Evolutionary conservation across 2,329 filamentous ascomycete genomes (phyloP).

Genomic region (Epichloe gansuensis): DNA sequence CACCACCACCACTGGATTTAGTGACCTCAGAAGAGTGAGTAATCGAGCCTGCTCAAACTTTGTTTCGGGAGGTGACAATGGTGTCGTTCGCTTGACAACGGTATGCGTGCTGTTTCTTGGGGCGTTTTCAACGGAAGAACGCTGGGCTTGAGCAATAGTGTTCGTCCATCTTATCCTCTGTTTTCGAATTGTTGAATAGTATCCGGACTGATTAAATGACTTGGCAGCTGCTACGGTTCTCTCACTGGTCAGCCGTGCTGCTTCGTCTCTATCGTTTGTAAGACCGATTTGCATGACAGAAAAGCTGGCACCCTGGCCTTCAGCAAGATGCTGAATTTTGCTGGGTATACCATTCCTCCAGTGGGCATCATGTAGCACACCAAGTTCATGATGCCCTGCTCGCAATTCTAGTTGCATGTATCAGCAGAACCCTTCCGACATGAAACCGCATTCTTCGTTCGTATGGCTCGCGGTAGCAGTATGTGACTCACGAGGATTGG

Average conservation of each 20-base stretch:
- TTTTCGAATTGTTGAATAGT: conserved; percentile 33
- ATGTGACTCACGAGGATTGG: not conserved
- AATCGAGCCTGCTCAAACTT: conserved; percentile 50
- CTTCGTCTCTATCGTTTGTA: conserved; percentile 35
- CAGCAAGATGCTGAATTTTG: conserved; percentile 48
- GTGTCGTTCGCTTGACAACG: conserved; percentile 4
- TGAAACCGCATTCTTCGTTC: not conserved
- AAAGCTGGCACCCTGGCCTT: conserved; percentile 47
- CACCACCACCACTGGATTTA: conserved; percentile 44
- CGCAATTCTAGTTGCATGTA: not conserved
- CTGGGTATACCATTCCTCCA: conserved; percentile 45
- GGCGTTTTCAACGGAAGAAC: not conserved
- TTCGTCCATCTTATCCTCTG: conserved; percentile 3
- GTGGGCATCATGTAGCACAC: conserved; percentile 17
- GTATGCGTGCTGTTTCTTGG: not conserved
- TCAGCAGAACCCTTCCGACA: not conserved
- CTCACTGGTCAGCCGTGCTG: conserved; percentile 50
- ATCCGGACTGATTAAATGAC: conserved; percentile 40
- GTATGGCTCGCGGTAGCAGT: not conserved
- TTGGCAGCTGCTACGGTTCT: conserved; percentile 46
- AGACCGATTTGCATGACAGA: conserved; percentile 51
- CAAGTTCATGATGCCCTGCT: not conserved
- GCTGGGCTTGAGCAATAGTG: not conserved
- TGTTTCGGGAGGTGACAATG: conserved; percentile 29
- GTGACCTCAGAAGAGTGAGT: conserved; percentile 41